Conservation (phyloP, 2,329 filamentous ascomycete species). For the Chaetomium strumarium region DNA sequence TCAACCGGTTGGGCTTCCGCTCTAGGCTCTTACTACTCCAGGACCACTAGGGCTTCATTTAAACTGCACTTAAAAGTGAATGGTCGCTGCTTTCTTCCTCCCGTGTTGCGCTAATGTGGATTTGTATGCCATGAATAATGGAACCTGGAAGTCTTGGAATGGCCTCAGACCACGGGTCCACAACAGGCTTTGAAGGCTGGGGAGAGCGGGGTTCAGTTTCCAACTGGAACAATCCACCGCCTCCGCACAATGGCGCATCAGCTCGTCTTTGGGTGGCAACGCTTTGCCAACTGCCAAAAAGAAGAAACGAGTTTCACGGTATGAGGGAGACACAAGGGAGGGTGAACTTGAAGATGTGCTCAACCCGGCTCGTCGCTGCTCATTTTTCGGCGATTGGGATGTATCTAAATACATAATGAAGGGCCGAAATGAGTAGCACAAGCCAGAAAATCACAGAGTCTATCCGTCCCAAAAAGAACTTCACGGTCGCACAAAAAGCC, state of each 20-base stretch:
- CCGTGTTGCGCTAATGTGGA: neutral
- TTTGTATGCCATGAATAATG: neutral
- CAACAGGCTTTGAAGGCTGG: neutral
- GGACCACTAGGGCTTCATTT: too few relatives aligned
- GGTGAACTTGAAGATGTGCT: neutral
- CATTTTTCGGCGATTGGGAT: constrained; percentile 3
- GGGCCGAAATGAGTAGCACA: constrained; percentile 4
- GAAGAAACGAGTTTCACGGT: too few relatives aligned
- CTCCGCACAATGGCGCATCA: too few relatives aligned
- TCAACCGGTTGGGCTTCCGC: neutral
- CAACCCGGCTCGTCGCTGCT: constrained; percentile 5
- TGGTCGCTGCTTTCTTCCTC: neutral
- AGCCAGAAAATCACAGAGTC: constrained; percentile 10
- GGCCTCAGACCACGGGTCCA: neutral
- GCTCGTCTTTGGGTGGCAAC: too few relatives aligned
- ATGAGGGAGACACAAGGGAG: neutral
- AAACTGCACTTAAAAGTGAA: too few relatives aligned
- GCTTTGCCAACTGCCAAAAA: too few relatives aligned
- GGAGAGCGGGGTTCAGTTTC: too few relatives aligned
- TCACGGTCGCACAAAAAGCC: constrained; percentile 4
- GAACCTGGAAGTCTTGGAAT: constrained; percentile 1
- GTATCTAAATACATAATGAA: constrained; percentile 7
- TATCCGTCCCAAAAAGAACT: constrained; percentile 15
- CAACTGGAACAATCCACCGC: too few relatives aligned
- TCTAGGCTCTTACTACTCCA: too few relatives aligned